A percentile compares a stretch with the other conserved stretches of the same genome.
Conservation (phyloP, 805 yeast species). For the Candida arabinofermentans region DNA sequence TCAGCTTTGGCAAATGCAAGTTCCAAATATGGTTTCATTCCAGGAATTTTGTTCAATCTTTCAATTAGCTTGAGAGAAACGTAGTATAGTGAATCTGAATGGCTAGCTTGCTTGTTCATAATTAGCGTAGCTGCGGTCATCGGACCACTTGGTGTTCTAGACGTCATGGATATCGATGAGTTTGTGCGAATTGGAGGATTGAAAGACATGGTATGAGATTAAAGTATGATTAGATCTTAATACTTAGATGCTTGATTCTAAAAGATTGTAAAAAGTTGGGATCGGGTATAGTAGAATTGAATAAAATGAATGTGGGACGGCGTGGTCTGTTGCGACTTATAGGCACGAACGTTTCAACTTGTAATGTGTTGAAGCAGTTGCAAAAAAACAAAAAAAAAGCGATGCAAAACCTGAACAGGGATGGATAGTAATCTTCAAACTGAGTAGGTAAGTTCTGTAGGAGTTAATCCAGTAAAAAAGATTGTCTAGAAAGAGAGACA, state of each 20-base stretch:
- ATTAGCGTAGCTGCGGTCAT: slow-evolving; percentile 39
- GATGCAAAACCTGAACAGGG: no score
- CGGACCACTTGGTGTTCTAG: slow-evolving; percentile 42
- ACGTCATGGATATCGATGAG: slow-evolving; percentile 15
- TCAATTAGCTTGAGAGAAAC: slow-evolving; percentile 55
- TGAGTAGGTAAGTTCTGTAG: no score
- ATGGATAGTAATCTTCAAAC: no score
- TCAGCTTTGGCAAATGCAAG: slow-evolving; percentile 66
- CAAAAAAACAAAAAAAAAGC: no score
- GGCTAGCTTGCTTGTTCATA: slow-evolving; percentile 61
- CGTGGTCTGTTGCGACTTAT: no score
- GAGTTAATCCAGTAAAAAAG: no score
- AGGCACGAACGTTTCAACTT: no score
- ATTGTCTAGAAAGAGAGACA: no score
- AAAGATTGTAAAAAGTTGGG: no score
- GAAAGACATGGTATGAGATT: slow-evolving; percentile 18
- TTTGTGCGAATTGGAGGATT: slow-evolving; percentile 24
- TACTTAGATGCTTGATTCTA: neutral
- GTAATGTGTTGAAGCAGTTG: no score
- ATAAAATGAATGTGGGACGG: no score
- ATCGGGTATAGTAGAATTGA: no score
- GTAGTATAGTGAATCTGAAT: slow-evolving; percentile 66
- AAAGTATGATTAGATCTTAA: neutral
- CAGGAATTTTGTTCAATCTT: slow-evolving; percentile 56
- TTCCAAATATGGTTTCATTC: slow-evolving; percentile 62